Base-by-base conservation (phyloP, 2,329 filamentous ascomycete species). In the Nakataea oryzae region DNA sequence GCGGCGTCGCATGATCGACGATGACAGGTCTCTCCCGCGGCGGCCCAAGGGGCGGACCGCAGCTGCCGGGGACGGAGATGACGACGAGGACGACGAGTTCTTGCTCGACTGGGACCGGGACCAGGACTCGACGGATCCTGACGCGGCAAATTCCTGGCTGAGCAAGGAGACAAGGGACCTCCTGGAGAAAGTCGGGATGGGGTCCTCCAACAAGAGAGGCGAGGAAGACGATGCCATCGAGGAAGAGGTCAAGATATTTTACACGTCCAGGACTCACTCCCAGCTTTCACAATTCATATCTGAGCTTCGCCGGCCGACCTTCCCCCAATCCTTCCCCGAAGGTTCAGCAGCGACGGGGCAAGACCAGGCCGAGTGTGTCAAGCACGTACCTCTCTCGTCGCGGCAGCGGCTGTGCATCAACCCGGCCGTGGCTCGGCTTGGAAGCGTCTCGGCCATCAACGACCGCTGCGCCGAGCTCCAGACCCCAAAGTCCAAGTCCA, bases 341-440 rank as follows among this genome's bases (percentile, higher is more conserved):
- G 75, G 75, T 0, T 60, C 80, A 17, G 12, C 63, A 3, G 54
- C 29, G 3, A 14, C 21, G 6, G 41, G 13, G 12, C 24, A 64
- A 13, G 24, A 21, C n/a, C 24, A 1, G 62, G 56, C 47, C 59
- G 57, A 8, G 5, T 78, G 81, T 2, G 80, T 96, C 57, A 96
- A 95, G 69, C 87, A 96, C 66, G 72, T 97, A 0, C 88, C 92
- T 0, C 75, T 97, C 1, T 93, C 92, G 0, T 96, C 93, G 0
- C 84, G 93, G 5, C 95, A 96, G 71, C 90, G 91, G 63, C 80
- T 87, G 11, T 99, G 95, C 74, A 96, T 99, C 74, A 97, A 99
- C 67, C 84, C 89, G 0, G 83, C 87, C 32, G 93, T 99, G 1
- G 81, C 83, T 28, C 85, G 83, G 14, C 83, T 97, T 2, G 81